Evolutionary conservation across 2,329 filamentous ascomycete species (phyloP).

Genomic region (Raffaelea ambrosiae): DNA sequence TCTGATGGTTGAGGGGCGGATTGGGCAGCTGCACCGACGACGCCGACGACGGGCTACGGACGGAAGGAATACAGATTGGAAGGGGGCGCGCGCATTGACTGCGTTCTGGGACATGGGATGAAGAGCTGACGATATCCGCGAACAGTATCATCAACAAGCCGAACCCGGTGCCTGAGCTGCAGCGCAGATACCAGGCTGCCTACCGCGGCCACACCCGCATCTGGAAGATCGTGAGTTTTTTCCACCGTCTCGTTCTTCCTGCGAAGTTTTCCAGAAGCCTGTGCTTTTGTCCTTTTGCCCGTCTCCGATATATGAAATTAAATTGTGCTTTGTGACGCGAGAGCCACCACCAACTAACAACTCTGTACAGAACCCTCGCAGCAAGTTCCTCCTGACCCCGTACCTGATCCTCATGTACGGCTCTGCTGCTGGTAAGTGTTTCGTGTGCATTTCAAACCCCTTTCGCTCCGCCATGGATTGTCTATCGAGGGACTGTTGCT

Average conservation of each 20-base stretch:
- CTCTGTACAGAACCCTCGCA: slow-evolving; percentile 49
- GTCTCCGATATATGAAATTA: too few species aligned
- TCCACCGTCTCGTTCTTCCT: too few species aligned
- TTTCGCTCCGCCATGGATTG: not conserved
- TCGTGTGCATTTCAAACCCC: too few species aligned
- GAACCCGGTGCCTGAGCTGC: slow-evolving; percentile 69
- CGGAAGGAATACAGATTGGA: not conserved
- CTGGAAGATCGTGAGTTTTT: slow-evolving; percentile 72
- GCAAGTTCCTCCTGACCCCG: slow-evolving; percentile 56
- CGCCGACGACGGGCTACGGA: not conserved
- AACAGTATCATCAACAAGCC: slow-evolving; percentile 58
- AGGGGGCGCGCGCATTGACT: not conserved
- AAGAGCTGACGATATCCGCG: too few species aligned
- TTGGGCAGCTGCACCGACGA: not conserved
- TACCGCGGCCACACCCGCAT: slow-evolving; percentile 60
- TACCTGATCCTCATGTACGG: slow-evolving; percentile 60
- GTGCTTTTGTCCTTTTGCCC: not conserved
- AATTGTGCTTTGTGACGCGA: too few species aligned
- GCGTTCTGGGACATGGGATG: too few species aligned
- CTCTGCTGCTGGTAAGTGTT: slow-evolving; percentile 43
- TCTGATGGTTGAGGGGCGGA: not conserved
- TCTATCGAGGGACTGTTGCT: not conserved
- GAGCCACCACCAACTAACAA: slow-evolving; percentile 7
- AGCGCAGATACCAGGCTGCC: slow-evolving; percentile 66
- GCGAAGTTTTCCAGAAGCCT: not conserved